Base-by-base conservation (phyloP, 495 filamentous ascomycete species). In the Cercophora samala region DNA sequence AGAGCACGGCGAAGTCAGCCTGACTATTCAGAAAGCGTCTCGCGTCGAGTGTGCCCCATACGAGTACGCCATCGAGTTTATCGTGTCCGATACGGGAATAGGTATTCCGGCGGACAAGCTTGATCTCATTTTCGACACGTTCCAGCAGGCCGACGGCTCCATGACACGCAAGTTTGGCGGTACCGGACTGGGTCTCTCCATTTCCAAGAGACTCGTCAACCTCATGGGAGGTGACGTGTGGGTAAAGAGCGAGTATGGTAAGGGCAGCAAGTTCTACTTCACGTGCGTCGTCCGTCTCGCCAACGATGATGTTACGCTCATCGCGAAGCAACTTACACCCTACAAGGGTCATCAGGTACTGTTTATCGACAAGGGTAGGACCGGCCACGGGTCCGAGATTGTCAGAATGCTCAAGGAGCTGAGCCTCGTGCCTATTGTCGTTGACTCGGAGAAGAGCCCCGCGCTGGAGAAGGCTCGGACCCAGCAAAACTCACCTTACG, bases 91-190 rank as follows among this genome's bases (percentile, higher is more conserved):
- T 74, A 99, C 96, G 24, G 95, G 95, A 62, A 99, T 99, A 74
- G 95, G 95, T 71, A 98, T 99, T 68, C 92, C 94, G 74, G 84
- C 89, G 60, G 95, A 98, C 75, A 99, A 99, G 80, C 87, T 98
- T 25, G 93, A 97, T 76, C 80, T 98, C 66, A 99, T 99, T 76
- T 99, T 99, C 75, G 95, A 98, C 78, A 99, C 95, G 17, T 99
- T 99, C 88, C 96, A 97, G 73, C 95, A 99, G 80, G 95, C 95
- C 11, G 95, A 99, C 79, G 95, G 95, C 37, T 97, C 94, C 9
- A 99, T 96, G 72, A 99, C 95, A 11, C 85, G 95, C 67, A 92
- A 96, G 71, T 99, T 99, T 74, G 95, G 95, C 74, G 95, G 95
- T 70, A 99, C 95, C 25, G 95, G 95, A 64, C 85, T 99, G 24